Evolutionary conservation across 179 eudicot genomes (phyloP), one percentile per base, ranked within the genome.

Genomic region (Carnegiea gigantea): DNA sequence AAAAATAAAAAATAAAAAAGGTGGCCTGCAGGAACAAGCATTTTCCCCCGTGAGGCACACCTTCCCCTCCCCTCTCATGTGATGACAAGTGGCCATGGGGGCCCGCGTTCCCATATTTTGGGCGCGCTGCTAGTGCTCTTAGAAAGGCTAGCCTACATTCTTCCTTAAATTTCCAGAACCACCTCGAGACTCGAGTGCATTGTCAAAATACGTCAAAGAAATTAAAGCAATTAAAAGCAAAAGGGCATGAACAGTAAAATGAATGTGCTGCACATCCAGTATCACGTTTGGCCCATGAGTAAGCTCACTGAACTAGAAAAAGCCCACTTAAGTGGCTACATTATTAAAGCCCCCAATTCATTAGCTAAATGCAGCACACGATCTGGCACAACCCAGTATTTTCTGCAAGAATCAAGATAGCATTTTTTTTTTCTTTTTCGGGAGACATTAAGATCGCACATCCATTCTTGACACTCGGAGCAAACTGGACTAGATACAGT

Each of bases 211-310:
- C 5, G 13, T 73, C 2, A 48, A 43, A 28, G 44, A 21, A 73
- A 4, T 54, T 17, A 54, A 54, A 54, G 21, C 62, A 15, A 5
- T 15, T 5, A 4, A 54, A 54, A 15, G 60, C 75, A 72, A 77
- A 49, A 62, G 74, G 78, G 48, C 78, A 36, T 24, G 23, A 44
- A 64, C 23, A 13, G n/a, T 18, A 13, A n/a, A 10, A 43, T 26
- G 21, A 21, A 77, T 36, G 67, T 13, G 53, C 2, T 9, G 51
- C 51, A 12, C 62, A 6, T 15, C 62, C 62, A 1, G 62, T 13
- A 5, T 28, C 79, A 84, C 81, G 44, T 26, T 73, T 14, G n/a
- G 18, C 23, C 79, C 62, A 78, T 57, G 68, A 74, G 51, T 64
- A 13, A 53, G 18, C n/a, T n/a, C n/a, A n/a, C n/a, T n/a, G n/a